Base-by-base conservation (phyloP, 371 early-diverging fungal species). In the Mucor sp. region DNA sequence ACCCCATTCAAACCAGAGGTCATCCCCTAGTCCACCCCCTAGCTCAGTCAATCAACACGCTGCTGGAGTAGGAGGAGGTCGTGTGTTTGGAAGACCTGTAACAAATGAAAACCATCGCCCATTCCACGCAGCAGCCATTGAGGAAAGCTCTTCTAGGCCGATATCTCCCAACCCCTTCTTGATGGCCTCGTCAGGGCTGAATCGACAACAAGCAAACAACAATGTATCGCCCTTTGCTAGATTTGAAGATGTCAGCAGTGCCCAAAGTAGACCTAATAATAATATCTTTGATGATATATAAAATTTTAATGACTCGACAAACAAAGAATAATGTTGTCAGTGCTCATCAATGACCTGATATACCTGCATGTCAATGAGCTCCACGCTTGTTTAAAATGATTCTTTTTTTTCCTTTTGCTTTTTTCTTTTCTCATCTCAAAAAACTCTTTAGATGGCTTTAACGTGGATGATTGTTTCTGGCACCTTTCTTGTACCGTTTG, bases 51-150 rank as follows among this genome's bases (percentile, higher is more conserved):
- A 56, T 44, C 21, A 27, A 17, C 60, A 48, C 15, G 9, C 55
- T 23, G 12, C 37, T 35, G 37, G 37, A 35, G 37, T 8, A 8
- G 37, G 37, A 33, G 43, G 55, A 3, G 72, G 78, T 3, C 74
- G 79, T 44, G 68, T 78, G 3, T 65, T 81, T 71, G 81, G 81
- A 17, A 70, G 76, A 19, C 47, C 63, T 55, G 39, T 53, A 3
- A 67, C 48, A 41, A 60, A 41, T 23, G 57, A 60, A 23, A 71
- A 63, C 12, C 48, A 59, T 37, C 55, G 55, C 8, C 47, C 55
- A 44, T 33, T 50, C 33, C 56, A 53, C 53, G 27, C 23, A 6
- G 27, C 53, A 12, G 23, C 21, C 27, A 53, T 53, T 53, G 27
- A 53, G 27, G 53, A 27, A 27, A 53, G 53, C 5, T 50, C 69